These are phyloP conservation scores for Blastobotrys serpentis DNA, from an alignment of 1,139 yeast genomes.

Conservation along the genomic window DNA sequence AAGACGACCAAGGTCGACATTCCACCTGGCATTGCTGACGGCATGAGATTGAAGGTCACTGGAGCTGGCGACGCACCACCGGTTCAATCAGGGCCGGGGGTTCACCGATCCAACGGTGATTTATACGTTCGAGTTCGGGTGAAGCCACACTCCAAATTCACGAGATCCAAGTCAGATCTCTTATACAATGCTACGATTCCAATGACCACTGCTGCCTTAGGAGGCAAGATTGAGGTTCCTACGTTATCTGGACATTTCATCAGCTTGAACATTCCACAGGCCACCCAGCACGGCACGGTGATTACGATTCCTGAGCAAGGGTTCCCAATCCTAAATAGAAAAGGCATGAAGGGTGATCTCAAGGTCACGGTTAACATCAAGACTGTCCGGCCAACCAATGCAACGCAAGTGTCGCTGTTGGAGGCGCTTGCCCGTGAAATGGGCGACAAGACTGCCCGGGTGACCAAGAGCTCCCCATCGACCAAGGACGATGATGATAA, in stretches of 20 bases:
- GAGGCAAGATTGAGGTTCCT: conserved; percentile 86
- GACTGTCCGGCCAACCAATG: conserved; percentile 71
- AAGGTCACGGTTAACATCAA: conserved; percentile 71
- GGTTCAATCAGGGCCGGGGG: conserved; percentile 43
- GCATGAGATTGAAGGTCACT: conserved; percentile 76
- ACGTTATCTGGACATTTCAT: conserved; percentile 66
- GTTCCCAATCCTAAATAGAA: conserved; percentile 68
- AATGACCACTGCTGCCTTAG: conserved; percentile 95
- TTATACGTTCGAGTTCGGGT: conserved; percentile 79
- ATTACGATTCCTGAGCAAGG: conserved; percentile 86
- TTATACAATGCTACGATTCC: conserved; percentile 66
- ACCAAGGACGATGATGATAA: background rate
- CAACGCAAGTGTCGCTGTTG: conserved; percentile 86
- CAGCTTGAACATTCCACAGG: conserved; percentile 79
- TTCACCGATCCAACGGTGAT: conserved; percentile 76
- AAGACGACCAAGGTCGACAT: conserved; percentile 75
- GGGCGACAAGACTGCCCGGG: conserved; percentile 72
- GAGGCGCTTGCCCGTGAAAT: conserved; percentile 94
- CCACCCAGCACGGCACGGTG: conserved; percentile 75
- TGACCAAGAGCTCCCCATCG: background rate
- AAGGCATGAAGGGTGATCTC: conserved; percentile 58
- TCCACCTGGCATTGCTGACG: conserved; percentile 88
- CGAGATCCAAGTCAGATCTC: conserved; percentile 63
- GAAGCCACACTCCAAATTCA: conserved; percentile 67
- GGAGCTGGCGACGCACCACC: conserved; percentile 92